Percentiles rank a stretch among this genome's conserved stretches.
These are phyloP conservation scores for Didymella sp. DNA, from an alignment of 2,329 filamentous ascomycete genomes.

Conservation along the genomic window DNA sequence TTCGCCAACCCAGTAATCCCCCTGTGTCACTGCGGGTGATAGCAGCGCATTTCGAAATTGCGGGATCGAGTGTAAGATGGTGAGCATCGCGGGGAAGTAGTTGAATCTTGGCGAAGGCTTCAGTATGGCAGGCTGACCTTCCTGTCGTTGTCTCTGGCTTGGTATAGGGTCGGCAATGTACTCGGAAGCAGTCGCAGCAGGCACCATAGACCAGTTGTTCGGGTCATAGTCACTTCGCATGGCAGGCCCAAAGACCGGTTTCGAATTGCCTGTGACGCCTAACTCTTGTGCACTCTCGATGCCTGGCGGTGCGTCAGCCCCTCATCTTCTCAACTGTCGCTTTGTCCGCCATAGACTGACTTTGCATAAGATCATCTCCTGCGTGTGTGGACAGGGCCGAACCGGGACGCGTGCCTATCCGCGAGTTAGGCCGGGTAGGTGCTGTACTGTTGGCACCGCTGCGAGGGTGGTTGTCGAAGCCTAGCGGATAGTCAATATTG, in stretches of 20 bases:
- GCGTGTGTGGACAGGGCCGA: constrained; percentile 40
- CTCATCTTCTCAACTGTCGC: not conserved
- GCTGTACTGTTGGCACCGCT: constrained; percentile 44
- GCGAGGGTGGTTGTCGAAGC: constrained; percentile 41
- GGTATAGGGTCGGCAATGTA: constrained; percentile 63
- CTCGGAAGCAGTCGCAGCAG: constrained; percentile 55
- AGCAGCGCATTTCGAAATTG: constrained; percentile 64
- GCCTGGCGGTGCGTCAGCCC: constrained; percentile 35
- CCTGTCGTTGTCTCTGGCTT: constrained; percentile 56
- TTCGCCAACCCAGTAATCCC: constrained; percentile 62
- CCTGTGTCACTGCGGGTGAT: constrained; percentile 52
- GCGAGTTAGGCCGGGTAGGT: constrained; percentile 47
- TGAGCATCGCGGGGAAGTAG: constrained; percentile 65
- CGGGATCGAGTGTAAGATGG: constrained; percentile 68
- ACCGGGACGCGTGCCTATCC: constrained; percentile 39
- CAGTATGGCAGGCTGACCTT: constrained; percentile 63
- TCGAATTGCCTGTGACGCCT: constrained; percentile 56
- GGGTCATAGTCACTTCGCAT: constrained; percentile 62
- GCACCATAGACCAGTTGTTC: constrained; percentile 63
- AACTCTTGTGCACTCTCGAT: constrained; percentile 58
- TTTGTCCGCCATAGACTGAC: constrained; percentile 31
- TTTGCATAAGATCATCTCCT: constrained; percentile 44
- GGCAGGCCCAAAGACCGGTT: constrained; percentile 61
- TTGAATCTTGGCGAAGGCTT: constrained; percentile 61
- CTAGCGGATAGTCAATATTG: constrained; percentile 45